These are phyloP conservation scores for Calocybe gambosa DNA, from an alignment of 1,284 basidiomycete species.

Conservation along the genomic window DNA sequence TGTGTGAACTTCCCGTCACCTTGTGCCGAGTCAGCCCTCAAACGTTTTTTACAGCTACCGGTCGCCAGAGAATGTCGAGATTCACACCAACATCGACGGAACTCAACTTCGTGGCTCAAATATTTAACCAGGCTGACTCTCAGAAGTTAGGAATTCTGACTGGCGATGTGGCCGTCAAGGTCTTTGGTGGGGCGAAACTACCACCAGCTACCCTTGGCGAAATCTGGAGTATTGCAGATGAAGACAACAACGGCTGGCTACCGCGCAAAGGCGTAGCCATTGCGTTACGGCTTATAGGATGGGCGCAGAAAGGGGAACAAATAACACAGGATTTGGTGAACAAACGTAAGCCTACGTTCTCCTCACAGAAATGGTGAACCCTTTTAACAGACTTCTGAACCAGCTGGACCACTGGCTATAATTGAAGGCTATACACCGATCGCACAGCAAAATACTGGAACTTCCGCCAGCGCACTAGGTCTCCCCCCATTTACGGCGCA, in stretches of 20 bases:
- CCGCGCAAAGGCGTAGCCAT: slow-evolving; percentile 81
- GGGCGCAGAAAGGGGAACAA: slow-evolving; percentile 85
- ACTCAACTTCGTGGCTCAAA: slow-evolving; percentile 59
- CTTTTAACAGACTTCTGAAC: slow-evolving; percentile 9
- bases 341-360: slow-evolving; percentile 48
- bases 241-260: slow-evolving; percentile 89
- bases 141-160: slow-evolving; percentile 79
- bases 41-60: neutral
- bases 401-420: slow-evolving; percentile 78
- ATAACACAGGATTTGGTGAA: slow-evolving; percentile 54
- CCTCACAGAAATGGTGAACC: slow-evolving; percentile 16
- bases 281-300: slow-evolving; percentile 86
- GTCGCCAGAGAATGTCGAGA: slow-evolving; percentile 41
- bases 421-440: slow-evolving; percentile 67
- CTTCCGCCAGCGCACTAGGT: slow-evolving; percentile 50
- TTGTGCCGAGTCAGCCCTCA: slow-evolving; percentile 6
- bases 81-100: slow-evolving; percentile 67
- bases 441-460: slow-evolving; percentile 42
- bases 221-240: slow-evolving; percentile 92
- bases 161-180: slow-evolving; percentile 78
- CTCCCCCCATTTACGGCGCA: slow-evolving; percentile 67
- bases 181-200: slow-evolving; percentile 78
- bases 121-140: slow-evolving; percentile 65
- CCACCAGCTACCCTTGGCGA: slow-evolving; percentile 78
- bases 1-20: slow-evolving; percentile 15